phyloP scores from a whole-genome alignment of 495 filamentous ascomycete species.

The Melanomma pulvis-pyrius region DNA sequence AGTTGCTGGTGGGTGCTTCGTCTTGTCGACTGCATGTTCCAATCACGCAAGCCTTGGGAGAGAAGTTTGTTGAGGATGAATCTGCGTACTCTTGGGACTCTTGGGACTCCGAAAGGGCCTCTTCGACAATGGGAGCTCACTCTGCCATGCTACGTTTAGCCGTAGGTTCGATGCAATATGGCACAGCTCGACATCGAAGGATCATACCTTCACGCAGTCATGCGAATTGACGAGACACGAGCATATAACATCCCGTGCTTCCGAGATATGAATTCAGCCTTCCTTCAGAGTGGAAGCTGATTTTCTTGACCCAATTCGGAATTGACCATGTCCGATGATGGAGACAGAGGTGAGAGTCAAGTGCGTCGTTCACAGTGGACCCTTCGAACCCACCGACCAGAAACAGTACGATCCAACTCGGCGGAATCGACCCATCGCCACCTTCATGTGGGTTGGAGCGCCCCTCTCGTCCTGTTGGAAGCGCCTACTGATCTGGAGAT shows the following conservation, averaged over 20 bases:
- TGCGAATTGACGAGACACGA: neutral
- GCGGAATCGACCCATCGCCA: neutral
- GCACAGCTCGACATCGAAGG: neutral
- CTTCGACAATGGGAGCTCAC: neutral
- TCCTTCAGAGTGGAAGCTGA: neutral
- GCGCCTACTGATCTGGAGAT: neutral
- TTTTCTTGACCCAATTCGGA: neutral
- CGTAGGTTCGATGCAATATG: neutral
- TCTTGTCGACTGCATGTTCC: neutral
- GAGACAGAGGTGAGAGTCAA: neutral
- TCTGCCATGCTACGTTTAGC: neutral
- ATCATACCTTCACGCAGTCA: neutral
- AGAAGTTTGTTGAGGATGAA: neutral
- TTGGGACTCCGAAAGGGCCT: neutral
- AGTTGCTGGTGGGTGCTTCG: neutral
- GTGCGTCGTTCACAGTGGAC: neutral
- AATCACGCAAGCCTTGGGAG: neutral
- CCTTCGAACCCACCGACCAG: slow-evolving; percentile 2
- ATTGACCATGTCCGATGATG: neutral
- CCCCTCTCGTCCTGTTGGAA: neutral
- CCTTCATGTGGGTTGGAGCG: neutral
- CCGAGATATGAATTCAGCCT: neutral
- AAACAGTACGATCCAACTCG: neutral
- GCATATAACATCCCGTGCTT: neutral
- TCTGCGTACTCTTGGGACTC: neutral